These are phyloP conservation scores for Hawksworthiomyces lignivorus DNA, from an alignment of 2,329 filamentous ascomycete genomes.

Conservation along the genomic window DNA sequence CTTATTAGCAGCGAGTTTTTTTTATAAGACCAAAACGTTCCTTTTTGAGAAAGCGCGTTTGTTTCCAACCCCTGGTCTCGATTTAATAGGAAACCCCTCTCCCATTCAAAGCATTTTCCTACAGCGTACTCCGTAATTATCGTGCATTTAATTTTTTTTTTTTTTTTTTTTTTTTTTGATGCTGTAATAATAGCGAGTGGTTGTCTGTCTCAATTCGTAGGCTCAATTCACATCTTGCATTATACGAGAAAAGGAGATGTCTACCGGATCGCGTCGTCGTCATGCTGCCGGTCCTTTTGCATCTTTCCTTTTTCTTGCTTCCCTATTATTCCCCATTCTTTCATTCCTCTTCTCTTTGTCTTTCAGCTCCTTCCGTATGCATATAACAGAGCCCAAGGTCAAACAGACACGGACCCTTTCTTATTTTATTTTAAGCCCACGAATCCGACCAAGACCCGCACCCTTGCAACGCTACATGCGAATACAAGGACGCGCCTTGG, in stretches of 20 bases:
- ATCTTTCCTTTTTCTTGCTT: not conserved
- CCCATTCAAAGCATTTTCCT: not conserved
- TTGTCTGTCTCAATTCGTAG: too few relatives aligned
- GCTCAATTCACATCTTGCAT: too few relatives aligned
- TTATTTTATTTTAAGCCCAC: not conserved
- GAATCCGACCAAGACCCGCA: slow-evolving; percentile 1
- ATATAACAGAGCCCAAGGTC: slow-evolving; percentile 1
- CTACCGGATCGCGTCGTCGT: slow-evolving; percentile 8
- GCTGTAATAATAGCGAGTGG: too few relatives aligned
- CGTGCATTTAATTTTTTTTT: too few relatives aligned
- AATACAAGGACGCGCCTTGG: not conserved
- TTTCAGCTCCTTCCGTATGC: not conserved
- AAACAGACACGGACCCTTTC: slow-evolving; percentile 8
- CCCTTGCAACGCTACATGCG: slow-evolving; percentile 1
- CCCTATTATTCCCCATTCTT: not conserved
- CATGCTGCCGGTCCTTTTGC: slow-evolving; percentile 9
- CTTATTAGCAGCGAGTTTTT: not conserved
- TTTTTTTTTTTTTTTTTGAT: too few relatives aligned
- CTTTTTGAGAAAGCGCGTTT: slow-evolving; percentile 12
- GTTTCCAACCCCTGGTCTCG: slow-evolving; percentile 11
- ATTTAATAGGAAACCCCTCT: slow-evolving; percentile 4
- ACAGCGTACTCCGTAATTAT: too few relatives aligned
- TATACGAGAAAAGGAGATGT: too few relatives aligned
- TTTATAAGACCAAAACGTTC: not conserved
- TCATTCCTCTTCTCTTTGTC: not conserved